phyloP scores from a whole-genome alignment of 169 alveolate genomes.

The Plasmodium falciparum region DNA sequence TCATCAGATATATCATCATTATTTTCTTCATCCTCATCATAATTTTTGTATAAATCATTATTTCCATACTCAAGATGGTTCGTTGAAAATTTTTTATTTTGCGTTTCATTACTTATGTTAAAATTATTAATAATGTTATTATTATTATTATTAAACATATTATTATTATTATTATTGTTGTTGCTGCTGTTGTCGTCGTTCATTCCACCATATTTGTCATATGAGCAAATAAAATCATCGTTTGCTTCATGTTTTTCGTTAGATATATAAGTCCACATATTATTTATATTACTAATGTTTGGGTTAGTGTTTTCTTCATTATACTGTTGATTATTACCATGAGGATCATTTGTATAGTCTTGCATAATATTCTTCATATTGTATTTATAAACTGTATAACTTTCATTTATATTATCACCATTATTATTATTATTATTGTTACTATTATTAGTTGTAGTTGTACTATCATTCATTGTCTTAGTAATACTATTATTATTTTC shows the following conservation, averaged over 20 bases:
- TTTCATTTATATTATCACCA: neutral
- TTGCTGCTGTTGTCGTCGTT: conserved; percentile 3
- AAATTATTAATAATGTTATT: no score
- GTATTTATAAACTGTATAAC: no score
- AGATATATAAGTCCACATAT: conserved; percentile 53
- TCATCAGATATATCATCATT: neutral
- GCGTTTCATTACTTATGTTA: no score
- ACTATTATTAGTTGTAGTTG: neutral
- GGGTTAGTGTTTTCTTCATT: neutral
- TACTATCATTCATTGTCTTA: neutral
- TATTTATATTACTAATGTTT: neutral
- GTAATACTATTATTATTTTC: neutral
- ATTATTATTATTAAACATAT: neutral
- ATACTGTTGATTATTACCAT: no score
- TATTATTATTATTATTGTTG: neutral
- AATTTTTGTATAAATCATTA: no score
- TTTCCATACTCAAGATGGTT: no score
- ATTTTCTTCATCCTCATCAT: neutral
- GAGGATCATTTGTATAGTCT: neutral
- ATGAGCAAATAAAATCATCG: conserved; percentile 43
- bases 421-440: neutral
- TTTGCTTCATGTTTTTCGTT: conserved; percentile 57
- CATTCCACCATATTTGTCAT: conserved; percentile 22
- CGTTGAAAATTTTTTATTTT: no score
- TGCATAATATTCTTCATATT: neutral